A percentile compares a stretch with the other conserved stretches of the same genome.
phyloP scores from a whole-genome alignment of 2,329 filamentous ascomycete species.

The Thielaviopsis musarum region DNA sequence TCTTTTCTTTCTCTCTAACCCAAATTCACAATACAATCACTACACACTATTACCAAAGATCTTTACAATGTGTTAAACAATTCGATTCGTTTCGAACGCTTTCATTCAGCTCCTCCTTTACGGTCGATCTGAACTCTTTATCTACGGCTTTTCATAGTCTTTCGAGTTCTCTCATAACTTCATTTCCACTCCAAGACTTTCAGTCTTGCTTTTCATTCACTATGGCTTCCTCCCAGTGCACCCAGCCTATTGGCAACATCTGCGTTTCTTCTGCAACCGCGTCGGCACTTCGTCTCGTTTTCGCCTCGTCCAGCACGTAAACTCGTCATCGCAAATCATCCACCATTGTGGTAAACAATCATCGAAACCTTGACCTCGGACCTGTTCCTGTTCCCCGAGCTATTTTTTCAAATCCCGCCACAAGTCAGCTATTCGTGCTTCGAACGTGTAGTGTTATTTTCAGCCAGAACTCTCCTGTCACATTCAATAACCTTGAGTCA shows the following conservation, averaged over 20 bases:
- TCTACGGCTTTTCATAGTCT: conserved; percentile 28
- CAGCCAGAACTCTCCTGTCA: background rate
- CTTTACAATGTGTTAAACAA: conserved; percentile 44
- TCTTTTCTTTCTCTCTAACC: conserved; percentile 21
- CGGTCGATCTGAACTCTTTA: conserved; percentile 51
- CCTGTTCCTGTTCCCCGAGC: background rate
- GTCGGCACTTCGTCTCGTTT: conserved; percentile 70
- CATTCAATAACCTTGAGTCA: background rate
- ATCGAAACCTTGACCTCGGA: background rate
- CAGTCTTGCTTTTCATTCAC: conserved; percentile 63
- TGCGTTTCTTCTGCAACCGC: conserved; percentile 38
- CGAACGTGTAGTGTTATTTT: background rate
- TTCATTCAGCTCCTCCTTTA: conserved; percentile 28
- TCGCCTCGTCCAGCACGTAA: conserved; percentile 30
- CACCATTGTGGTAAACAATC: background rate
- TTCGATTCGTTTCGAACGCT: conserved; percentile 16
- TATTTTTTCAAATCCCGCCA: background rate
- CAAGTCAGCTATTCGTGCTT: background rate
- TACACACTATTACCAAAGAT: conserved; percentile 19
- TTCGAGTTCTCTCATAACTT: conserved; percentile 39
- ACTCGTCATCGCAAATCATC: background rate
- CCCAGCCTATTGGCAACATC: conserved; percentile 46
- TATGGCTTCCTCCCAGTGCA: conserved; percentile 62
- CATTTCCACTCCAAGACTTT: conserved; percentile 48
- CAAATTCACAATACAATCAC: conserved; percentile 19